Conservation (phyloP, 2,329 filamentous ascomycete genomes). For the Scedosporium boydii region DNA sequence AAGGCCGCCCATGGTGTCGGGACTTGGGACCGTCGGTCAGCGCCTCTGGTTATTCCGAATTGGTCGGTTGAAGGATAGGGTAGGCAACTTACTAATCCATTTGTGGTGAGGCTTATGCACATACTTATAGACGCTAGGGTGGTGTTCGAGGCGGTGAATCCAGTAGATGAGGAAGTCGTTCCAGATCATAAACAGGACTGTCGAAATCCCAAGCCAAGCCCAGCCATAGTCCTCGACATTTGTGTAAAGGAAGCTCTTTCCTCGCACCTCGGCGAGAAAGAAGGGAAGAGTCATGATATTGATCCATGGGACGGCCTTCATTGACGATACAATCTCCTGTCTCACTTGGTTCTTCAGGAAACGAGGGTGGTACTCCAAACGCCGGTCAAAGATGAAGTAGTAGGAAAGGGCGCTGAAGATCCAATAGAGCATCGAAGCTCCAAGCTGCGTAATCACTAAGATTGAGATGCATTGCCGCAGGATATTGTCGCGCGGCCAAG, state of each 20-base stretch:
- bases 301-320: constrained; percentile 32
- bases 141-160: constrained; percentile 36
- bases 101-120: constrained; percentile 40
- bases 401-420: constrained; percentile 62
- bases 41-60: no score
- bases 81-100: constrained; percentile 30
- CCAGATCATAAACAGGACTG: constrained; percentile 32
- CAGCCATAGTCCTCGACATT: constrained; percentile 27
- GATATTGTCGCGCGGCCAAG: constrained; percentile 30
- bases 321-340: constrained; percentile 32
- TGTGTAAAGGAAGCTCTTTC: constrained; percentile 31
- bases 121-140: constrained; percentile 35
- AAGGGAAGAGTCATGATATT: constrained; percentile 33
- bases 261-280: constrained; percentile 37
- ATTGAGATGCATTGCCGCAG: constrained; percentile 28
- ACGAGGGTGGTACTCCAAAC: constrained; percentile 34
- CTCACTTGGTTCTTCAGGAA: constrained; percentile 37
- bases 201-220: constrained; percentile 27
- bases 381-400: constrained; percentile 49
- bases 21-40: constrained; percentile 17
- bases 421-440: constrained; percentile 45
- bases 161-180: constrained; percentile 37
- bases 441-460: constrained; percentile 27
- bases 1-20: constrained; percentile 36
- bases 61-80: not conserved